Evolutionary conservation across 2,329 filamentous ascomycete species (phyloP), one percentile per base, ranked within the genome.

Genomic region (Helicocarpus griseus): DNA sequence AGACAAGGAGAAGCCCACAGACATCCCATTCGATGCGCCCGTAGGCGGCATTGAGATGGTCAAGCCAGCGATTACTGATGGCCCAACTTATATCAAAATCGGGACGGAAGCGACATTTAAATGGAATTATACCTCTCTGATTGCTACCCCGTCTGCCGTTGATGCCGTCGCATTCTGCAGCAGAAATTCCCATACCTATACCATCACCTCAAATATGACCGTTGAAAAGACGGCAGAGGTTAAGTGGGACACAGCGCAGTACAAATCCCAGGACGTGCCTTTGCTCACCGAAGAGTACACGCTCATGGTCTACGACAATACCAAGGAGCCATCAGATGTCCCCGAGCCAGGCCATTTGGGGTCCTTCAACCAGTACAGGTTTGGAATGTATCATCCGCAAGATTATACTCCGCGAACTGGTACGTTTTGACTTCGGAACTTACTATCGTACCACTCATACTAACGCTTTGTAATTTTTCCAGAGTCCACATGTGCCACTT

Each of bases 41-140:
- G 72, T 78, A 2, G 82, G 82, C 43, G 81, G 81, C 49, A 72
- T 85, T 51, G 72, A 73, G 41, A 80, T 85, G 78, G 69, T 83
- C 50, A 82, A 78, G 5, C 82, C 82, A 2, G 69, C 71, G 47
- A 63, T 71, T 7, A 63, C 69, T 6, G 70, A 72, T 7, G 70
- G 74, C 14, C 68, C 74, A 4, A 75, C 76, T 50, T 85, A 79
- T 68, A 84, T 81, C 73, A 85, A 83, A 65, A 77, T 85, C 57
- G 79, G 79, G 17, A 14, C 28, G 3, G 73, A 84, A 41, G 74
- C 84, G 28, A 84, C 81, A 0, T 83, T 85, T 58, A 76, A 72
- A 19, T 86, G 82, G 82, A 85, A 86, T 66, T 85, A 84, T 67
- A 86, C 82, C 13, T 82, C 78, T 9, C 69, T 85, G 22, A 75